These are phyloP conservation scores for Neoscytalidium dimidiatum DNA, from an alignment of 2,329 filamentous ascomycete genomes.

Conservation along the genomic window DNA sequence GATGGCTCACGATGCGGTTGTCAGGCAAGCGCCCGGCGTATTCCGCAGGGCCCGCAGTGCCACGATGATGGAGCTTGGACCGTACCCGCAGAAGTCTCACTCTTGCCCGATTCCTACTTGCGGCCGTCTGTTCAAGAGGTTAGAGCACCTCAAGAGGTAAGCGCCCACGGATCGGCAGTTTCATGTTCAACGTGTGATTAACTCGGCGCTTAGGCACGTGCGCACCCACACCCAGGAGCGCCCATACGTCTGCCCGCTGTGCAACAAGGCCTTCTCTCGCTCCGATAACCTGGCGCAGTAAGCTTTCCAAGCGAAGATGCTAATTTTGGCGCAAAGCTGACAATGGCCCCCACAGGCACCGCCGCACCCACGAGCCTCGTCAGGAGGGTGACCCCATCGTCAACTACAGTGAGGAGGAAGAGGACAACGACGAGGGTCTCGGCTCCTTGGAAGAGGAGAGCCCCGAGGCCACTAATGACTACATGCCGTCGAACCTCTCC, in stretches of 20 bases:
- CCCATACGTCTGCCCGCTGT: slow-evolving; percentile 95
- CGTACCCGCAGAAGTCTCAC: slow-evolving; percentile 96
- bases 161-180: slow-evolving; percentile 42
- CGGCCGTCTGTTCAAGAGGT: slow-evolving; percentile 94
- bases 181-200: slow-evolving; percentile 21
- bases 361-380: slow-evolving; percentile 78
- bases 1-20: slow-evolving; percentile 59
- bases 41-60: slow-evolving; percentile 90
- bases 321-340: slow-evolving; percentile 19
- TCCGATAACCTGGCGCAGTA: slow-evolving; percentile 99
- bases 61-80: slow-evolving; percentile 93
- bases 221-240: slow-evolving; percentile 99
- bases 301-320: slow-evolving; percentile 31
- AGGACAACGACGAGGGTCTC: slow-evolving; percentile 84
- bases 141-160: slow-evolving; percentile 99
- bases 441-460: slow-evolving; percentile 81
- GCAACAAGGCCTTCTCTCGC: slow-evolving; percentile 97
- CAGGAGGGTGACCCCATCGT: slow-evolving; percentile 64
- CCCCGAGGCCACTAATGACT: slow-evolving; percentile 69
- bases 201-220: slow-evolving; percentile 73
- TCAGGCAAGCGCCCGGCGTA: slow-evolving; percentile 67
- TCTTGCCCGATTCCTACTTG: slow-evolving; percentile 99
- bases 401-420: slow-evolving; percentile 76
- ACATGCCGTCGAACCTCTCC: slow-evolving; percentile 46
- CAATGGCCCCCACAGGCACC: slow-evolving; percentile 53